These are phyloP conservation scores for Albizia julibrissin DNA, from an alignment of 306 rosid genomes.

Conservation along the genomic window DNA sequence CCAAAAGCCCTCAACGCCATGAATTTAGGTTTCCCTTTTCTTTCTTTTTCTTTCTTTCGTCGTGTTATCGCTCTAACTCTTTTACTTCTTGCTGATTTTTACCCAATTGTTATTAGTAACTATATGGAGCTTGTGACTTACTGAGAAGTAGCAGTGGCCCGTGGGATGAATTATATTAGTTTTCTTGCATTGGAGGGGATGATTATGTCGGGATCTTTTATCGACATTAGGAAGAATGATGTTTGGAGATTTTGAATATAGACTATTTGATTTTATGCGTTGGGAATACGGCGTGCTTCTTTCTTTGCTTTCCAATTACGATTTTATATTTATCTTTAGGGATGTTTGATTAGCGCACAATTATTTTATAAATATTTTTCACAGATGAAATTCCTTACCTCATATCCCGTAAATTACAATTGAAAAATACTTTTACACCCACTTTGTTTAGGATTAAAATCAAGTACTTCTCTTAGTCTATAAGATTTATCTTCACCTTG, in stretches of 20 bases:
- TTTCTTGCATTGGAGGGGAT: conserved; percentile 9
- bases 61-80: background rate
- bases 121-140: conserved; percentile 6
- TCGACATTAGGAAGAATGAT: conserved; percentile 12
- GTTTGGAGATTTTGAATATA: background rate
- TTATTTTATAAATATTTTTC: too few relatives aligned
- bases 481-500: conserved; percentile 16
- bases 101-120: background rate
- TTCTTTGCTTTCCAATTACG: background rate
- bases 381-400: too few relatives aligned
- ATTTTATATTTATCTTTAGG: background rate
- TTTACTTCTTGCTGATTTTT: conserved; percentile 10
- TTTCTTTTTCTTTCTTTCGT: background rate
- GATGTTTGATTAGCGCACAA: too few relatives aligned
- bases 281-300: background rate
- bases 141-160: background rate
- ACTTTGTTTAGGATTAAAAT: background rate
- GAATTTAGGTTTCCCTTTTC: conserved; percentile 63
- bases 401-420: too few relatives aligned
- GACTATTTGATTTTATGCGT: background rate
- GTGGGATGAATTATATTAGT: conserved; percentile 13
- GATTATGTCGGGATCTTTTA: background rate
- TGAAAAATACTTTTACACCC: too few relatives aligned
- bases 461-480: background rate
- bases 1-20: conserved; percentile 99